Conservation (phyloP, 345 rosid species). For the Fremontodendron californicum region DNA sequence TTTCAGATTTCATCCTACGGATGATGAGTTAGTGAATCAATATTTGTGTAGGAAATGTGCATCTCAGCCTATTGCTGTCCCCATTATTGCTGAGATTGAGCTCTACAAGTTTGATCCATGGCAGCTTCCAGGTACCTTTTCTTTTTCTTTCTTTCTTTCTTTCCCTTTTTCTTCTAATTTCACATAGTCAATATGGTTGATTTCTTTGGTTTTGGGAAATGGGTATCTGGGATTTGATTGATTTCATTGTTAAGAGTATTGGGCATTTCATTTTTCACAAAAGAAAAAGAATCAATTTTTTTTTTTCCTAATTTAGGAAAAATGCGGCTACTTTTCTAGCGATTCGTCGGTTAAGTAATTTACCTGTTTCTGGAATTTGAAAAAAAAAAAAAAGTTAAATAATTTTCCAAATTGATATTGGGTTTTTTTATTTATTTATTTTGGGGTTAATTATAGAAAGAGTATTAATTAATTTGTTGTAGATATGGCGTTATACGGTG, state of each 20-base stretch:
- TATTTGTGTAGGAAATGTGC: conserved; percentile 69
- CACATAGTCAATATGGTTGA: too few relatives aligned
- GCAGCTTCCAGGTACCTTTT: conserved; percentile 73
- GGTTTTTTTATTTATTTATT: background rate
- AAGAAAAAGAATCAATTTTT: background rate
- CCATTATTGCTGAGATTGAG: conserved; percentile 79
- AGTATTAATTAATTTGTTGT: conserved; percentile 2
- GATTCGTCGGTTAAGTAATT: background rate
- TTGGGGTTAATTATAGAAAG: background rate
- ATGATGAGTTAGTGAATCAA: conserved; percentile 74
- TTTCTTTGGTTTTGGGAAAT: background rate
- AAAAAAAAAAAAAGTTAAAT: background rate
- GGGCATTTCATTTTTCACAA: background rate
- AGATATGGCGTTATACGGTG: conserved; percentile 74
- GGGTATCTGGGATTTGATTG: background rate
- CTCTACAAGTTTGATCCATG: conserved; percentile 82
- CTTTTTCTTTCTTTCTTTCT: background rate
- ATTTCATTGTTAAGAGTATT: background rate
- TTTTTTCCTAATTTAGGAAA: background rate
- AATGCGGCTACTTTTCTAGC: background rate
- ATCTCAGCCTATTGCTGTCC: conserved; percentile 46
- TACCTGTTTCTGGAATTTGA: background rate
- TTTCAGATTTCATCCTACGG: conserved; percentile 92
- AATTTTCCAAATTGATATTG: background rate
- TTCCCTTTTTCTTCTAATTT: background rate